Base-by-base conservation (phyloP, 2,329 filamentous ascomycete species). In the Fusarium liriodendri region DNA sequence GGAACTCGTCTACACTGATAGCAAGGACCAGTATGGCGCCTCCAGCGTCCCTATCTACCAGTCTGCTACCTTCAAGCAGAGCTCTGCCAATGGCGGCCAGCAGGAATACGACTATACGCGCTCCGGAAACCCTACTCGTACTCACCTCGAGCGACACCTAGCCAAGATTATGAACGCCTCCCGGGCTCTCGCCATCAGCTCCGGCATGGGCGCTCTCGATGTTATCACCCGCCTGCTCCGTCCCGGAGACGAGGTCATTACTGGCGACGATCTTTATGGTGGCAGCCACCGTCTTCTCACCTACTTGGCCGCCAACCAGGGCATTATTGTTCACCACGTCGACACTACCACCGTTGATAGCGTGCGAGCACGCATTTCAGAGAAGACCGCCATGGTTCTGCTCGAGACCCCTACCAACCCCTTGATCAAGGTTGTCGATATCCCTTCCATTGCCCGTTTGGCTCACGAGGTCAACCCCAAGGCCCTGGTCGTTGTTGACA, bases 151-250 rank as follows among this genome's bases (percentile, higher is more conserved):
- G 86, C 92, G 96, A 68, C 97, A 99, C 84, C 88, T 99, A 78
- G 97, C 97, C 80, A 99, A 99, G 89, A 97, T 99, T 82, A 99
- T 99, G 97, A 95, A 94, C 78, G 97, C 97, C 54, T 91, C 92
- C 79, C 93, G 97, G 66, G 94, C 95, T 11, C 90, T 99, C 60
- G 96, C 97, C 58, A 96, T 98, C 52, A 95, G 95, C 63, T 98
- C 96, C 1, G 97, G 97, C 67, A 99, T 99, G 97, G 97, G 95
- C 62, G 97, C 97, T 27, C 87, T 98, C 79, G 97, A 99, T 84
- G 96, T 99, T 73, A 98, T 99, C 76, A 97, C 95, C 18, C 92
- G 97, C 63, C 87, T 98, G 16, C 88, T 99, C 60, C 91, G 93
- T 69, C 96, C 97, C 0, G 97, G 97, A 69, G 97, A 99, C 81